These are phyloP conservation scores for Lipomyces sp. DNA, from an alignment of 805 yeast species.

Conservation along the genomic window DNA sequence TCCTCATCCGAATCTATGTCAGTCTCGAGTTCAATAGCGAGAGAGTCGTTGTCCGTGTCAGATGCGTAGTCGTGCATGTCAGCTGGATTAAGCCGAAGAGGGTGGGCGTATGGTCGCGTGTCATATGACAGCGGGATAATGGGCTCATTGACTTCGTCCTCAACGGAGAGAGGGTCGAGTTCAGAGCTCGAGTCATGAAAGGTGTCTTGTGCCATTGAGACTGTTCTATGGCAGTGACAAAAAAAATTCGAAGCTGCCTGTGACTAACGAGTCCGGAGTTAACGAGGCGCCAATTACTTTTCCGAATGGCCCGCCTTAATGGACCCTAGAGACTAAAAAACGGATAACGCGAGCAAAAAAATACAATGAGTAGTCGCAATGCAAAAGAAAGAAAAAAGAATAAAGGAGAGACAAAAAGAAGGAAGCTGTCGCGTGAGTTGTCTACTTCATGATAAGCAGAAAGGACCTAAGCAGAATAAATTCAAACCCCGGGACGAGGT, in stretches of 20 bases:
- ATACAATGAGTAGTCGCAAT: no score
- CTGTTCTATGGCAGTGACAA: no score
- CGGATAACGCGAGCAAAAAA: no score
- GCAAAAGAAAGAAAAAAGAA: no score
- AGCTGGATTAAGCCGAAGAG: slow-evolving; percentile 21
- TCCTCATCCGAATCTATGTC: slow-evolving; percentile 22
- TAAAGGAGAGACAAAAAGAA: no score
- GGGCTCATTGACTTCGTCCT: slow-evolving; percentile 10
- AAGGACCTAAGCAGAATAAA: no score
- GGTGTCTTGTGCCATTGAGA: neutral
- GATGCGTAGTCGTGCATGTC: slow-evolving; percentile 24
- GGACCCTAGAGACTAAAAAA: no score
- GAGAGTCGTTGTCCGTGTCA: slow-evolving; percentile 28
- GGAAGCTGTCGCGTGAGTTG: no score
- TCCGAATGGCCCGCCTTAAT: no score
- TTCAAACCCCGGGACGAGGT: no score
- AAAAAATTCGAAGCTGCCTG: neutral
- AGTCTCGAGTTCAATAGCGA: slow-evolving; percentile 29
- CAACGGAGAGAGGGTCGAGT: slow-evolving; percentile 11
- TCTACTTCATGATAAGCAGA: no score
- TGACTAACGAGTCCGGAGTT: neutral
- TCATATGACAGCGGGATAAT: slow-evolving; percentile 17
- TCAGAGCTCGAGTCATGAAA: slow-evolving; percentile 3
- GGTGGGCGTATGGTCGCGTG: slow-evolving; percentile 9
- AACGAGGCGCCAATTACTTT: no score